phyloP scores from a whole-genome alignment of 129 eudicot species.

The Tagetes patula region DNA sequence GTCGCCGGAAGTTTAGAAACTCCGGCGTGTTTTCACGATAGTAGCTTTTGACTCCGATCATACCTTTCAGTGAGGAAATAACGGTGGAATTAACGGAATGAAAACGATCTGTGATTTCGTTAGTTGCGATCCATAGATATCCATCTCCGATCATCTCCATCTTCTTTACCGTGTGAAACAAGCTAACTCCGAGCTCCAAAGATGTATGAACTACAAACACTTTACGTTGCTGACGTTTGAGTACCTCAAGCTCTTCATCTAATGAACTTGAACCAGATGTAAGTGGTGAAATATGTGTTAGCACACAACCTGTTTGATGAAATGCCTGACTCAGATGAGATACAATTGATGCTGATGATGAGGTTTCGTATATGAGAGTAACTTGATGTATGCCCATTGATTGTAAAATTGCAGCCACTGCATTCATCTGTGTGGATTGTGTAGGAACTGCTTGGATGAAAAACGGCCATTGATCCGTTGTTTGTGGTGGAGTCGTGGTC shows the following conservation, averaged over 20 bases:
- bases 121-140: slow-evolving; percentile 54
- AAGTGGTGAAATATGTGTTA: slow-evolving; percentile 36
- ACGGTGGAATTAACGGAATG: slow-evolving; percentile 36
- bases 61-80: slow-evolving; percentile 52
- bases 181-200: slow-evolving; percentile 29
- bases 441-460: slow-evolving; percentile 44
- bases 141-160: slow-evolving; percentile 47
- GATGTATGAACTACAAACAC: slow-evolving; percentile 55
- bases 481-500: slow-evolving; percentile 33
- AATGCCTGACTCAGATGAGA: slow-evolving; percentile 39
- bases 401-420: slow-evolving; percentile 42
- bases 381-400: slow-evolving; percentile 33
- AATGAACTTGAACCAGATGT: slow-evolving; percentile 24
- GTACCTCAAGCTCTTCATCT: slow-evolving; percentile 39
- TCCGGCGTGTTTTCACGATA: slow-evolving; percentile 25
- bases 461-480: slow-evolving; percentile 39
- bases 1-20: slow-evolving; percentile 30
- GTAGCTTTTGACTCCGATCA: slow-evolving; percentile 53
- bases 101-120: slow-evolving; percentile 34
- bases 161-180: slow-evolving; percentile 45
- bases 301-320: slow-evolving; percentile 25
- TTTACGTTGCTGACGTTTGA: slow-evolving; percentile 34
- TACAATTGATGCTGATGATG: slow-evolving; percentile 30
- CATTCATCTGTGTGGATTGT: slow-evolving; percentile 41
- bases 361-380: slow-evolving; percentile 39